These are phyloP conservation scores for Arachis monticola DNA, from an alignment of 331 rosid genomes.

Conservation along the genomic window DNA sequence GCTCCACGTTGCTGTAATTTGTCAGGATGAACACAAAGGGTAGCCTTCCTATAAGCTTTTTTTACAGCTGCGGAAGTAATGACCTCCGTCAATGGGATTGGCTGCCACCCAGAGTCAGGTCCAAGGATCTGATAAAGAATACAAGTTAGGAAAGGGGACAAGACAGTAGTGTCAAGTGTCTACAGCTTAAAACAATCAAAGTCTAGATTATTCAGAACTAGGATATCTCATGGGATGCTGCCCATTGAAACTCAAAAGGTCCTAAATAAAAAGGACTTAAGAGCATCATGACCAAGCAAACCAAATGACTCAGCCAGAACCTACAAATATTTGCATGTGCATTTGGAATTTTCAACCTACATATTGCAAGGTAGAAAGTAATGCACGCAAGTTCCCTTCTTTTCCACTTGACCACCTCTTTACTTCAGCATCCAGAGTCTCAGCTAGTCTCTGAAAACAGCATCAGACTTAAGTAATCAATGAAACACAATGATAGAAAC, in stretches of 20 bases:
- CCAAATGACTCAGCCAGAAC: conserved; percentile 10
- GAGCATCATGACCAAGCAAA: conserved; percentile 1
- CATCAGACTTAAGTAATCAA: conserved; percentile 33
- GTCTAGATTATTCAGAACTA: background rate
- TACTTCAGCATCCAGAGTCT: conserved; percentile 91
- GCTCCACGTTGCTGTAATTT: conserved; percentile 89
- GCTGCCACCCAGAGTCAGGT: conserved; percentile 83
- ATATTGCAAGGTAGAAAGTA: conserved; percentile 94
- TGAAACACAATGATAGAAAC: conserved; percentile 11
- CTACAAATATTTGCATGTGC: background rate
- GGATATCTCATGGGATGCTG: conserved; percentile 4
- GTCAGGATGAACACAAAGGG: conserved; percentile 88
- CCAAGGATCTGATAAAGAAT: conserved; percentile 74
- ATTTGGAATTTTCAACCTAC: conserved; percentile 55
- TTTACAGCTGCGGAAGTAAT: conserved; percentile 83
- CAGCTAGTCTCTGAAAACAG: conserved; percentile 82
- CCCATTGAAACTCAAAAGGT: background rate
- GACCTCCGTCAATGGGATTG: conserved; percentile 80
- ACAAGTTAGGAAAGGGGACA: conserved; percentile 19
- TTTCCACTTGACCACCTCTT: conserved; percentile 95
- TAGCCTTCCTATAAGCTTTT: conserved; percentile 89
- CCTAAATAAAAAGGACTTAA: conserved; percentile 20
- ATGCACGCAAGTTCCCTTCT: conserved; percentile 95
- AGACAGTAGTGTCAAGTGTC: background rate
- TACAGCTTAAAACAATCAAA: conserved; percentile 11